These are phyloP conservation scores for Parafenestella ontariensis DNA, from an alignment of 2,329 filamentous ascomycete genomes.

Conservation along the genomic window DNA sequence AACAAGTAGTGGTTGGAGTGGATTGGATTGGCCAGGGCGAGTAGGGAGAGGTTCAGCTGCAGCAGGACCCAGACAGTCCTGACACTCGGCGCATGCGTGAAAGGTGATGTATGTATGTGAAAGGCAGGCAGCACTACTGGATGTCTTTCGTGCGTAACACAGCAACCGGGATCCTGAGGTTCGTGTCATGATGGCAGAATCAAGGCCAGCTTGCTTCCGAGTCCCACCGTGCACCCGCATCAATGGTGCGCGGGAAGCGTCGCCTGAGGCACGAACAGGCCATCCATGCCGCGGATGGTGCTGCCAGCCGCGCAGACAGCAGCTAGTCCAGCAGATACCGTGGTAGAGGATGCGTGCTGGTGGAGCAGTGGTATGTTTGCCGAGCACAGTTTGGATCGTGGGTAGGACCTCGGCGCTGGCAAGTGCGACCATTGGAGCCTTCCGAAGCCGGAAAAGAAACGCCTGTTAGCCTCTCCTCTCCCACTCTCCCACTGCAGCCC, in stretches of 20 bases:
- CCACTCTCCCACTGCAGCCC: slow-evolving; percentile 5
- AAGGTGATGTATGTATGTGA: slow-evolving; percentile 4
- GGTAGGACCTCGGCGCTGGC: slow-evolving; percentile 16
- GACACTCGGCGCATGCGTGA: not conserved
- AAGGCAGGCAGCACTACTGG: not conserved
- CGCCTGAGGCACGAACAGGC: not conserved
- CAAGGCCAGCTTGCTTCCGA: slow-evolving; percentile 16
- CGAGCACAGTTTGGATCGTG: not conserved
- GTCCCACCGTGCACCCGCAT: slow-evolving; percentile 20
- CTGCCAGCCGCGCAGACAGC: slow-evolving; percentile 2
- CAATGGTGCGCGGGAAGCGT: not conserved
- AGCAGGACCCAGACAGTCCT: not conserved
- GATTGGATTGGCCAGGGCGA: slow-evolving; percentile 4
- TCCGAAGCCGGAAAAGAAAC: slow-evolving; percentile 5
- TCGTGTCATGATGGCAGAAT: slow-evolving; percentile 16
- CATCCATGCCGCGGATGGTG: not conserved
- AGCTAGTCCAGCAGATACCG: not conserved
- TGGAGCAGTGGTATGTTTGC: not conserved
- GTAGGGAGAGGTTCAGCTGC: slow-evolving; percentile 1
- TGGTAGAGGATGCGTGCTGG: not conserved
- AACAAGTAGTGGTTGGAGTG: not conserved
- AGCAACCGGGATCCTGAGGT: slow-evolving; percentile 6
- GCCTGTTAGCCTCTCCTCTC: slow-evolving; percentile 1
- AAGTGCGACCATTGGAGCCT: slow-evolving; percentile 6
- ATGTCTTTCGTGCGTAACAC: slow-evolving; percentile 9